A percentile compares a stretch with the other conserved stretches of the same genome.
Conservation (phyloP, 2,329 filamentous ascomycete genomes). For the Aureobasidium pullulans region DNA sequence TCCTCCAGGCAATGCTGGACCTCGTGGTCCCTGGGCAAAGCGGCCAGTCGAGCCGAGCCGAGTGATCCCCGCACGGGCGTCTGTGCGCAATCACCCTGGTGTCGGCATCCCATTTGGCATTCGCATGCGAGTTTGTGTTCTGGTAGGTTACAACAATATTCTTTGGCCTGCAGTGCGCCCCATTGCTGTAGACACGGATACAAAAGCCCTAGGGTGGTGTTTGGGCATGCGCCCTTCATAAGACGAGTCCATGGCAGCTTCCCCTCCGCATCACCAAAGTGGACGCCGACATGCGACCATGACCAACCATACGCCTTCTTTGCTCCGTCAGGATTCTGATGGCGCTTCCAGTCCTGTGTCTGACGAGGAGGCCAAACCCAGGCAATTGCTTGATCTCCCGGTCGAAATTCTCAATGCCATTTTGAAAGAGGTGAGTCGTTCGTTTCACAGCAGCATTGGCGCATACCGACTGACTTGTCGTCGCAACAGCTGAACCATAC, state of each 20-base stretch:
- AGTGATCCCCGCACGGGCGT: neutral
- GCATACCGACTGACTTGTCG: slow-evolving; percentile 11
- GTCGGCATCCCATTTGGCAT: neutral
- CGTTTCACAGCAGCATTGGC: slow-evolving; percentile 43
- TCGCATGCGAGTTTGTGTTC: neutral
- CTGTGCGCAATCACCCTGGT: neutral
- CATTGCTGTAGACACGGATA: neutral
- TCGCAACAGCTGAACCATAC: slow-evolving; percentile 62
- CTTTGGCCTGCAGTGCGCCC: neutral
- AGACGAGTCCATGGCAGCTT: slow-evolving; percentile 6
- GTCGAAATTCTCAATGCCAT: slow-evolving; percentile 72
- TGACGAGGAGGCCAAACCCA: slow-evolving; percentile 39
- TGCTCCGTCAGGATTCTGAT: neutral
- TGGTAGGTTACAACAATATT: neutral
- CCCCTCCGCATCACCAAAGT: slow-evolving; percentile 1
- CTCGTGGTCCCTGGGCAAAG: too few species aligned
- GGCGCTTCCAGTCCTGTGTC: neutral
- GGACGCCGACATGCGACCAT: slow-evolving; percentile 11
- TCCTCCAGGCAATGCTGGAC: too few species aligned
- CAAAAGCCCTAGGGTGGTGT: neutral
- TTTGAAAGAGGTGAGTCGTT: slow-evolving; percentile 67
- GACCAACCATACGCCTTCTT: slow-evolving; percentile 5
- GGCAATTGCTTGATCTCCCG: slow-evolving; percentile 66
- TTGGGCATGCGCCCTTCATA: slow-evolving; percentile 3
- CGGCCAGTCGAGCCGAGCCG: neutral